Evolutionary conservation across 2,329 filamentous ascomycete species (phyloP), one percentile per base, ranked within the genome.

Genomic region (Alternaria sp.): DNA sequence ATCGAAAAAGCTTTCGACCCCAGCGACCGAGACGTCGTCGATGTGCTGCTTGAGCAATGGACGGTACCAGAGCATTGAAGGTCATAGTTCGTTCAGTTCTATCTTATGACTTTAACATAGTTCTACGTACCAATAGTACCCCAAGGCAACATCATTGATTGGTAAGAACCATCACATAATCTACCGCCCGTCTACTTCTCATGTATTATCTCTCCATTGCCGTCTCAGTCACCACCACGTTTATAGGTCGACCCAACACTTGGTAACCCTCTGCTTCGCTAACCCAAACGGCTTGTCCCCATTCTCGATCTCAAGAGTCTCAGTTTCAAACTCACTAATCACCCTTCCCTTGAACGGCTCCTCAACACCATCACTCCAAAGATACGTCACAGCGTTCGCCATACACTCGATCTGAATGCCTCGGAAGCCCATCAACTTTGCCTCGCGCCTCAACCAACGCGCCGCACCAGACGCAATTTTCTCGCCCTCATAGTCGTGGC

Each of bases 361-460:
- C 49, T 70, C 68, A 30, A 70, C 67, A 8, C 59, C 55, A 11
- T 67, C 61, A 22, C 59, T 65, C 76, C 75, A 79, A 11, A 74
- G 67, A 57, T 70, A 57, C 30, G 57, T 69, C 11, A 79, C 75
- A 2, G 68, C 62, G 67, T 77, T 71, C 42, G 69, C 59, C 24
- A 77, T 52, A 12, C 64, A 65, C 62, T 79, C 78, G 56, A 80
- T 80, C 59, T 79, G 73, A 56, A 81, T 69, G 12, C 63, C 73
- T 20, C 69, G 65, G 54, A 67, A 80, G 0, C 79, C 79, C 55
- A 65, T 65, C 36, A 41, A 51, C 11, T 65, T 68, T 14, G 75
- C 77, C 61, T 79, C 75, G 9, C 73, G 67, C 75, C 79, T 80
- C 56, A 80, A 43, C 66, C 72, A 79, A 46, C 78, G 65, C 38